Evolutionary conservation across 768 basidiomycete genomes (phyloP), one percentile per base, ranked within the genome.

Genomic region (Rhizopogon vulgaris): DNA sequence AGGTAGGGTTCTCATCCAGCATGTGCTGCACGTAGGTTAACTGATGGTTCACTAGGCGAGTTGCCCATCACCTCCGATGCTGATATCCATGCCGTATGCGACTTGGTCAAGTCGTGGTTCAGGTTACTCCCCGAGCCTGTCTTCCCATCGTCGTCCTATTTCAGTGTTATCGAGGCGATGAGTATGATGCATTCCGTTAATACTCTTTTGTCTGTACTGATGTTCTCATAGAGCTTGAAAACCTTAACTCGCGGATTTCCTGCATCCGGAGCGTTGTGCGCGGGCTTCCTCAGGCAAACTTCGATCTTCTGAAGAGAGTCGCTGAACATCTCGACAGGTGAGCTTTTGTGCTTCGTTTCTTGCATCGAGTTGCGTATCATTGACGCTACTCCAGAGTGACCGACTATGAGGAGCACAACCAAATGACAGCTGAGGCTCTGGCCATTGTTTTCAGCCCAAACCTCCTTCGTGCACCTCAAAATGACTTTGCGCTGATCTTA

Each of bases 381-480:
- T 17, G 53, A 48, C 3, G 17, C 28, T 37, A 39, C 32, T 41
- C 4, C 61, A 88, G 88, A 62, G 87, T 92, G n/a, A 88, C 89
- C 4, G 89, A 92, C 62, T 89, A 78, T 67, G 90, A 93, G 63
- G 90, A 92, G 52, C 78, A 83, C 45, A 94, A 92, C 59, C 90
- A 93, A 54, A 94, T 94, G 91, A 89, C 87, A 2, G 83, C 88
- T 1, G 85, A 91, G 57, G 83, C 86, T 6, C 74, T 94, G 3
- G 85, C 91, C 0, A 90, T 91, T 48, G 89, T 92, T 15, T 91
- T 92, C 67, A 87, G 87, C 55, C 89, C 87, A 6, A 90, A 89
- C 62, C 67, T 91, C 42, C 63, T 90, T 48, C 82, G 88, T 17
- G 84, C 87, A 3, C 87, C 86, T 2, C 82, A 85, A 61, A 87